Evolutionary conservation across 495 filamentous ascomycete species (phyloP).

Genomic region (Daldinia loculata): DNA sequence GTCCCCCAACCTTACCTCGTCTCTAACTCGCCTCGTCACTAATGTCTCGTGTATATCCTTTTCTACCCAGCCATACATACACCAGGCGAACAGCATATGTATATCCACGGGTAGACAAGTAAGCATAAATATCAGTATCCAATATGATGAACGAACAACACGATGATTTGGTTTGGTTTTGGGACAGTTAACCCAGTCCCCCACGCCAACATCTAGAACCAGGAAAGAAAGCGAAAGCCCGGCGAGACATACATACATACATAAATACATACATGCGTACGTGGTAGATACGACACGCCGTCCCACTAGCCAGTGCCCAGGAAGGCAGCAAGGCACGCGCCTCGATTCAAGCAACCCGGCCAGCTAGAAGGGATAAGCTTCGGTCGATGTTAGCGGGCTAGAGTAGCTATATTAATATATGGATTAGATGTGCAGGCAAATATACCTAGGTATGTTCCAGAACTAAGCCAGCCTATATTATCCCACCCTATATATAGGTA

Average conservation of each 20-base stretch:
- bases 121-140: background rate
- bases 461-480: background rate
- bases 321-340: constrained; percentile 1
- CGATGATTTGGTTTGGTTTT: background rate
- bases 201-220: background rate
- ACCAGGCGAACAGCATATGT: background rate
- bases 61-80: background rate
- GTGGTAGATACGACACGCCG: background rate
- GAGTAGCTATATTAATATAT: background rate
- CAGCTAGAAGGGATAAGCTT: constrained; percentile 1
- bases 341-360: background rate
- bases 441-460: background rate
- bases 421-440: no score
- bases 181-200: background rate
- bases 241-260: background rate
- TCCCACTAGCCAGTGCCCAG: background rate
- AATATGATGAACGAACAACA: background rate
- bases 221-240: background rate
- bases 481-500: no score
- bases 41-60: background rate
- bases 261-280: background rate
- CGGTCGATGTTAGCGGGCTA: background rate
- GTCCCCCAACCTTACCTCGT: no score
- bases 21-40: no score
- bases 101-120: background rate